Base-by-base conservation (phyloP, 1,284 basidiomycete genomes). In the Melampsora abietis-canadensis region DNA sequence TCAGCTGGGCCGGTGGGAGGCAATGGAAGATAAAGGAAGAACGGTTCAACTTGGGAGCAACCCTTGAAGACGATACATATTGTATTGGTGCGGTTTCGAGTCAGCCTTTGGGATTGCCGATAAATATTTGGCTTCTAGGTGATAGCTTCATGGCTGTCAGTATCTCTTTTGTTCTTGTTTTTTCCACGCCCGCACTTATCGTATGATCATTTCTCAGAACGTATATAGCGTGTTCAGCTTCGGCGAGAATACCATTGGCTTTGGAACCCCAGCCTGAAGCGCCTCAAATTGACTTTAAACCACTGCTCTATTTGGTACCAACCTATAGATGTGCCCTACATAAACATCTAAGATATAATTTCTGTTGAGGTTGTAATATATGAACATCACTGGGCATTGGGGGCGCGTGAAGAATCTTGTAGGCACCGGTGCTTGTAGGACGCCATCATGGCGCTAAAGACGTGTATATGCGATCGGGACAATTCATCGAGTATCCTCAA, bases 31-130 rank as follows among this genome's bases (percentile, higher is more conserved):
- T 72, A 40, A 48, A 64, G 0, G 61, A 60, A 5, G 37, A 65
- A 46, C 21, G 37, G 17, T 63, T 72, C 17, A 63, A 48, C 5
- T 54, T 72, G 12, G 69, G 69, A 2, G 65, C 62, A 21, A 62
- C 54, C 17, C 44, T 57, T 5, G 24, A 30, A 24, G 40, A 65
- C 51, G 46, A 44, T 54, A 31, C 27, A 5, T 34, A 65, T 10
- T 72, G 69, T 31, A 72, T 72, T 51, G 69, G 69, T 10, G 69
- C 69, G 37, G 44, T 72, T 34, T 64, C 69, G 5, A 72, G 69
- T 54, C 61, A 64, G 40, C 3, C 61, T 19, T 30, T 72, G 19
- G 61, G 62, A 27, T 51, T 51, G 48, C 48, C 17, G 7, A 61
- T 27, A 17, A 21, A 65, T 40, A 64, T 47, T 8, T 72, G 69